Base-by-base conservation (phyloP, 2,329 filamentous ascomycete species). In the Gaeumannomyces sp. region DNA sequence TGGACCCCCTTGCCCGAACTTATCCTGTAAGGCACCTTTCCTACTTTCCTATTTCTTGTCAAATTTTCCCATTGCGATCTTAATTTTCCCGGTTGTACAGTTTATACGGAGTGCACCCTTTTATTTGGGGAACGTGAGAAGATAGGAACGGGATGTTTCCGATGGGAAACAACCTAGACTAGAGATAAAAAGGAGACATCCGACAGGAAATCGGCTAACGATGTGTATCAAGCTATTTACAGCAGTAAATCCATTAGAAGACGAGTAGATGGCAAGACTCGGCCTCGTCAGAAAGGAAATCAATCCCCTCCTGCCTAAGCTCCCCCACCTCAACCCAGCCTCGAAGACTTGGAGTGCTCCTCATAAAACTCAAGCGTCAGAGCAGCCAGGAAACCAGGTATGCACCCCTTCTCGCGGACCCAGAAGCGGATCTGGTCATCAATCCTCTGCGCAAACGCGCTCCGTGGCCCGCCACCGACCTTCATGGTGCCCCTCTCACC, bases 401-500 rank as follows among this genome's bases (percentile, higher is more conserved):
- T 96, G 75, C 94, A 94, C 60, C 93, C 93, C 79, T 93, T 88
- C 71, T 95, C 93, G 72, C 96, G 86, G 1, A 98, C 94, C 94
- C 95, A 99, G 76, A 97, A 98, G 69, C 92, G 89, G 72, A 97
- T 94, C 74, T 93, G 86, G 72, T 92, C 90, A 69, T 85, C 85
- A 68, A 99, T 97, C 76, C 93, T 89, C 64, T 85, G 79, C 1
- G 93, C 95, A 76, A 99, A 99, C 16, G 87, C 83, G 73, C 92
- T 96, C 73, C 91, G 85, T 1, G 93, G 91, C 0, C 95, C 95
- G 1, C 95, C 95, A 45, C 89, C 91, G 65, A 99, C 91, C 82
- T 99, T 99, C 95, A 99, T 99, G 1, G 93, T 97, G 10, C 94
- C 95, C 65, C 90, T 88, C 78, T 97, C 93, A 63, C 93, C 93